These are phyloP conservation scores for Dryas integrifolia DNA, from an alignment of 331 rosid species.

Conservation along the genomic window DNA sequence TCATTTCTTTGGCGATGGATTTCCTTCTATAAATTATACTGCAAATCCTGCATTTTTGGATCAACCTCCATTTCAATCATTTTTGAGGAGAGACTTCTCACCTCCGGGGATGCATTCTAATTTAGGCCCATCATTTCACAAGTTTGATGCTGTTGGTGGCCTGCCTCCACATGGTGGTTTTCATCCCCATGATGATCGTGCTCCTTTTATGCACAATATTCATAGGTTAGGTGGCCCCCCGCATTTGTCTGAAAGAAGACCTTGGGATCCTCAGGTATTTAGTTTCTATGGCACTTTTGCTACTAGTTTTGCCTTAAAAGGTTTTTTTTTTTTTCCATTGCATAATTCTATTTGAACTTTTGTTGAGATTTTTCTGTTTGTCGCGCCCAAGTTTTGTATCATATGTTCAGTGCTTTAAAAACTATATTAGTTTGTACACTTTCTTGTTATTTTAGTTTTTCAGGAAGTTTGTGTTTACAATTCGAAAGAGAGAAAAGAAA, in stretches of 20 bases:
- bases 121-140: slow-evolving; percentile 63
- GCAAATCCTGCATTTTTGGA: slow-evolving; percentile 68
- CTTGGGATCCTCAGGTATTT: slow-evolving; percentile 88
- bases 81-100: slow-evolving; percentile 70
- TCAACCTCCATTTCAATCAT: slow-evolving; percentile 71
- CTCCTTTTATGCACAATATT: slow-evolving; percentile 56
- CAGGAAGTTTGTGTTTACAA: no score
- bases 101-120: slow-evolving; percentile 79
- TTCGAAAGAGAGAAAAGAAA: neutral
- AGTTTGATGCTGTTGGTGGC: slow-evolving; percentile 51
- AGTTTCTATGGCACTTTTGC: slow-evolving; percentile 14
- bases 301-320: slow-evolving; percentile 10
- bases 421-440: neutral
- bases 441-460: neutral
- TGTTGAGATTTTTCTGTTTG: neutral
- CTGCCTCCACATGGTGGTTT: slow-evolving; percentile 55
- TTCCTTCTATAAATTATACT: slow-evolving; percentile 66
- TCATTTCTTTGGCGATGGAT: slow-evolving; percentile 69
- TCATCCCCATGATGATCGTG: slow-evolving; percentile 58
- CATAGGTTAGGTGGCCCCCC: slow-evolving; percentile 59
- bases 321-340: neutral
- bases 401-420: neutral
- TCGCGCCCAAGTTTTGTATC: neutral
- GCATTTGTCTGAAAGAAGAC: slow-evolving; percentile 68
- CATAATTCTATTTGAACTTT: neutral